phyloP scores from a whole-genome alignment of 768 basidiomycete genomes.

The Lepiota venenata region DNA sequence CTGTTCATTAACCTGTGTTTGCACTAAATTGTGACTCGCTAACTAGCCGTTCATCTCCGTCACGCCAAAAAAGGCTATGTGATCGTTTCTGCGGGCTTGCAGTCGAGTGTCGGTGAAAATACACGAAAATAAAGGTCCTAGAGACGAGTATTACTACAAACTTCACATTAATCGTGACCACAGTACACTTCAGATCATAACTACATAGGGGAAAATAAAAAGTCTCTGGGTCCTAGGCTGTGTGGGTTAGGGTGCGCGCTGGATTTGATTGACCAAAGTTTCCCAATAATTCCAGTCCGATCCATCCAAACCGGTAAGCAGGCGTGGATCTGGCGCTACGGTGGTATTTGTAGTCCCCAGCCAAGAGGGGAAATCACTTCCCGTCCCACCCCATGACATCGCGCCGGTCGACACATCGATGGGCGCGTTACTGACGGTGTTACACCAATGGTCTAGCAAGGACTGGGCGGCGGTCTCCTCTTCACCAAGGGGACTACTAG shows the following conservation, averaged over 20 bases:
- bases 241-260: constrained; percentile 30
- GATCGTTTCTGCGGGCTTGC: background rate
- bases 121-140: background rate
- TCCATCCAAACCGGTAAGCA: constrained; percentile 52
- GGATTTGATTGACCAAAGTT: constrained; percentile 63
- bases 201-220: constrained; percentile 3
- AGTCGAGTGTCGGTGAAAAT: background rate
- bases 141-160: constrained; percentile 6
- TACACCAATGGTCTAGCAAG: constrained; percentile 82
- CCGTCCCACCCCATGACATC: constrained; percentile 61
- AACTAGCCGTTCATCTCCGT: background rate
- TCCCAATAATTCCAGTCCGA: constrained; percentile 84
- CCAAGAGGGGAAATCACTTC: constrained; percentile 60
- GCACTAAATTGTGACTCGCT: constrained; percentile 9
- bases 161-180: background rate
- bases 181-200: background rate
- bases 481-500: constrained; percentile 71
- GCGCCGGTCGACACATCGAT: constrained; percentile 47
- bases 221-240: background rate
- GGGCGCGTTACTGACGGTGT: constrained; percentile 67
- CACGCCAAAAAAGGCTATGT: background rate
- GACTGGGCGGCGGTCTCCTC: constrained; percentile 76
- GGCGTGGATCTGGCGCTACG: constrained; percentile 38
- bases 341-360: constrained; percentile 40
- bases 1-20: constrained; percentile 8